Percentiles rank a stretch among this genome's conserved stretches.
These are phyloP conservation scores for Xylaria castorea DNA, from an alignment of 495 filamentous ascomycete genomes.

Conservation along the genomic window DNA sequence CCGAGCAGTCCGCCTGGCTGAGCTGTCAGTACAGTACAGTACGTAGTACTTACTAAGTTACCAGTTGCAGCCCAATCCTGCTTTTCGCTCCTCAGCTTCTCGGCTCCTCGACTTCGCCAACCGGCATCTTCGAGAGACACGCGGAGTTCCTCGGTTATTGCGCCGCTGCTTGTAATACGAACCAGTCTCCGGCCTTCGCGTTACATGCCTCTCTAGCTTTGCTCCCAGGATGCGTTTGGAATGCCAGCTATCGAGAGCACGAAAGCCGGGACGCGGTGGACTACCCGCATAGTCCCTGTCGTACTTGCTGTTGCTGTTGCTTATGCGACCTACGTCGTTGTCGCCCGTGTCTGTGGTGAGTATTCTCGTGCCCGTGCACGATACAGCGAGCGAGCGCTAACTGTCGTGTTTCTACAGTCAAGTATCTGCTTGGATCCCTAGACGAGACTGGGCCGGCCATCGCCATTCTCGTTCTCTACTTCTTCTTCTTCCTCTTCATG, in stretches of 20 bases:
- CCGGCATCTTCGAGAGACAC: not conserved
- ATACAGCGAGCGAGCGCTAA: not conserved
- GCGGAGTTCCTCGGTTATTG: not conserved
- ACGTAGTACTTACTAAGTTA: too few species aligned
- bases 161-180: not conserved
- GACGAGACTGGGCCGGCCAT: conserved; percentile 63
- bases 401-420: conserved; percentile 52
- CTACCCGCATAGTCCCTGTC: conserved; percentile 49
- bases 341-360: conserved; percentile 52
- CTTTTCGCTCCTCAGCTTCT: not conserved
- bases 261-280: conserved; percentile 53
- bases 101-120: not conserved
- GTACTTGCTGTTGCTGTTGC: conserved; percentile 47
- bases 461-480: conserved; percentile 73
- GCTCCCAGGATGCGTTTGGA: conserved; percentile 37
- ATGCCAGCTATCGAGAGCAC: conserved; percentile 43
- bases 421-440: conserved; percentile 65
- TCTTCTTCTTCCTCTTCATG: conserved; percentile 69
- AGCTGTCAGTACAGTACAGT: too few species aligned
- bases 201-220: not conserved
- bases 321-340: conserved; percentile 50
- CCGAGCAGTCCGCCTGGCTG: not conserved
- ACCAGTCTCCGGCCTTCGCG: not conserved
- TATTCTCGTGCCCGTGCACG: not conserved
- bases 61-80: conserved; percentile 21